A percentile compares a stretch with the other conserved stretches of the same genome.
Evolutionary conservation across 2,329 filamentous ascomycete species (phyloP).

Genomic region (Alternaria triticimaculans): DNA sequence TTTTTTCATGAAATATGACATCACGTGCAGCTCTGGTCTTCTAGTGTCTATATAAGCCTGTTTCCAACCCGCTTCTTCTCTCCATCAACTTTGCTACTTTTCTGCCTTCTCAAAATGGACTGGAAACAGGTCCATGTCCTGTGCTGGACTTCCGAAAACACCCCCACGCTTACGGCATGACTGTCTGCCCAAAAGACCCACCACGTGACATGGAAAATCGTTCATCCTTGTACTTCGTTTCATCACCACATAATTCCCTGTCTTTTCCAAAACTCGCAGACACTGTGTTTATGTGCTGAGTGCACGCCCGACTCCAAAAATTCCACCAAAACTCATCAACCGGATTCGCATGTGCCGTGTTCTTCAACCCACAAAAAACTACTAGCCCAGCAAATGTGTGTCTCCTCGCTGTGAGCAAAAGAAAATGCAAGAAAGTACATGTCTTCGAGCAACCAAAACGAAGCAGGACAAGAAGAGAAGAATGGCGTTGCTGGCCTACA

Average conservation of each 20-base stretch:
- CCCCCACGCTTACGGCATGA: no score
- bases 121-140: no score
- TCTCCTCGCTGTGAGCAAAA: neutral
- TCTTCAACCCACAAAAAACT: rapidly evolving
- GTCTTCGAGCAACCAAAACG: neutral
- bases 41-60: neutral
- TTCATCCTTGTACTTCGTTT: no score
- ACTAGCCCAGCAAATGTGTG: neutral
- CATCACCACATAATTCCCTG: no score
- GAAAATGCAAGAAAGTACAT: neutral
- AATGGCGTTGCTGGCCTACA: neutral
- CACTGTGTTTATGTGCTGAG: neutral
- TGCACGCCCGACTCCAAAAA: neutral
- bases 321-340: neutral
- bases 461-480: neutral
- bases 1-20: rapidly evolving
- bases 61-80: no score
- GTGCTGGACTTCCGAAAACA: no score
- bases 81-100: neutral
- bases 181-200: no score
- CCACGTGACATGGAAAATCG: no score
- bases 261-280: neutral
- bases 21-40: neutral
- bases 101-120: neutral
- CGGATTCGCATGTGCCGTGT: rapidly evolving